These are phyloP conservation scores for Crithidia expoeki DNA, from an alignment of 208 protist species.

Conservation along the genomic window DNA sequence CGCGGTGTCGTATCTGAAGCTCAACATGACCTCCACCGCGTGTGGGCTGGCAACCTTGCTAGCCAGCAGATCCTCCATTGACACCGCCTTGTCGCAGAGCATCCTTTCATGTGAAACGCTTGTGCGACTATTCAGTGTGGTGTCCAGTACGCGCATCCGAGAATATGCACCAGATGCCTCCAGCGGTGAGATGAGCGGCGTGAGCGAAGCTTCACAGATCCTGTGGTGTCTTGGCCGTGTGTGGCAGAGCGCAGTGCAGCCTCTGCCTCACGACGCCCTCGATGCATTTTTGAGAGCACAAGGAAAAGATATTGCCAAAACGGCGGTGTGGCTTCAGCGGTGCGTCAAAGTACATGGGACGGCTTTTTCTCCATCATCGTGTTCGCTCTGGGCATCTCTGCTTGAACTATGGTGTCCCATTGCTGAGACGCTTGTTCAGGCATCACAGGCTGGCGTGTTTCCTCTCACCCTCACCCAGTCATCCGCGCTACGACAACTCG, in stretches of 20 bases:
- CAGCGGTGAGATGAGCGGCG: constrained; percentile 9
- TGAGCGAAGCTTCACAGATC: constrained; percentile 21
- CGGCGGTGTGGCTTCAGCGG: constrained; percentile 20
- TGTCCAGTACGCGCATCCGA: constrained; percentile 18
- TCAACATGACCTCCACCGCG: constrained; percentile 30
- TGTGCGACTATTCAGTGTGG: constrained; percentile 4
- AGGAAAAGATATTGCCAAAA: constrained; percentile 26
- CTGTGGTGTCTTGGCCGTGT: constrained; percentile 33
- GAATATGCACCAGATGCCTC: constrained; percentile 20
- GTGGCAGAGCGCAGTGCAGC: constrained; percentile 13
- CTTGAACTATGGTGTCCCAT: constrained; percentile 24
- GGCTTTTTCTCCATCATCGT: background rate
- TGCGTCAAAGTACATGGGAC: constrained; percentile 1
- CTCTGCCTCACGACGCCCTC: constrained; percentile 12
- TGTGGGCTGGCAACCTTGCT: constrained; percentile 27
- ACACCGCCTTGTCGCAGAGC: background rate
- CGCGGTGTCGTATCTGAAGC: constrained; percentile 11
- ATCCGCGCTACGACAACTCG: constrained; percentile 12
- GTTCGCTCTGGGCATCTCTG: constrained; percentile 16
- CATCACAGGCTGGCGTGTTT: constrained; percentile 7
- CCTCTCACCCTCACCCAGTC: constrained; percentile 9
- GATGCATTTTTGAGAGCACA: constrained; percentile 6
- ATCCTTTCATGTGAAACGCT: constrained; percentile 1
- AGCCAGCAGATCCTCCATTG: background rate
- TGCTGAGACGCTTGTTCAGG: constrained; percentile 17